Base-by-base conservation (phyloP, 352 stramenopile genomes). In the Pythium pectinolyticum region DNA sequence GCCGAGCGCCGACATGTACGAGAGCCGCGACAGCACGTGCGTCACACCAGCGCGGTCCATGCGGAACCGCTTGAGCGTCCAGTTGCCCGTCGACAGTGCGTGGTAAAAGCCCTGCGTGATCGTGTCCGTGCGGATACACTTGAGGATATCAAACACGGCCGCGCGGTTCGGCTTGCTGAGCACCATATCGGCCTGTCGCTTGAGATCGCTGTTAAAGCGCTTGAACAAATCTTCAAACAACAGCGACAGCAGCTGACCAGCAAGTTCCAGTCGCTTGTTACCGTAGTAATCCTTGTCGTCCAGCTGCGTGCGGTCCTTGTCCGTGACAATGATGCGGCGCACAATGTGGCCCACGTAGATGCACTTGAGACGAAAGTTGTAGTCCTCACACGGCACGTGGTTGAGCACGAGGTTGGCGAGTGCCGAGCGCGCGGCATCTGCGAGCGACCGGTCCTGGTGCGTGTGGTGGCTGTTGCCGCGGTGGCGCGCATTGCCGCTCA, bases 221-320 rank as follows among this genome's bases (percentile, higher is more conserved):
- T 98, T 98, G 78, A 98, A 98, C 17, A 98, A 54, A 80, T 99
- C 97, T 75, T 99, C 98, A 82, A 99, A 99, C 15, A 99, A 81
- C 40, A 99, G 75, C 30, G 92, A 98, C 19, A 99, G 83, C 47
- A 99, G 75, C 78, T 98, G 97, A 25, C 98, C 98, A 11, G 97
- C 97, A 24, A 99, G 82, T 72, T 99, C 98, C n/a, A 99, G 75
- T 52, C 98, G 88, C 78, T 99, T 99, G 79, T 99, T 99, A 24
- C 97, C 98, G 68, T 99, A 99, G 78, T 99, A 99, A 78, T 99
- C 98, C 75, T 99, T 99, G 77, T 99, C 97, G 72, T 99, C 97
- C 50, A 99, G 76, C 9, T 82, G 84, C 58, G 84, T 93, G 54
- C 94, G 79, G 64, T 96, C 84, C 66, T 89, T 90, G 70, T 95